Evolutionary conservation across 371 early-diverging fungal genomes (phyloP).

Genomic region (Mucor mucedo): DNA sequence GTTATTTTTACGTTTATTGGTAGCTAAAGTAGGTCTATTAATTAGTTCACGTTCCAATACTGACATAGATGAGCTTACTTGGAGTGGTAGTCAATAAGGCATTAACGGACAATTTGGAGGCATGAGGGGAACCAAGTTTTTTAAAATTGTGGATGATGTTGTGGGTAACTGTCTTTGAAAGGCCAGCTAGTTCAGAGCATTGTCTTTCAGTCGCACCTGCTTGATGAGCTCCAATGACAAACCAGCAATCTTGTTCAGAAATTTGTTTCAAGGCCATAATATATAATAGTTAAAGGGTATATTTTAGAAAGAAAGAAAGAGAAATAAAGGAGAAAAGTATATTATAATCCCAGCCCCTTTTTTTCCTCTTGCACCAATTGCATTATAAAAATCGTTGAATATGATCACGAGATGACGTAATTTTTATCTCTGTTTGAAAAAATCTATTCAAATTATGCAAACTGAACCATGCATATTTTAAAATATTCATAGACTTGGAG

Average conservation of each 20-base stretch:
- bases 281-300: no score
- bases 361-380: no score
- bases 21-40: background rate
- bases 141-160: slow-evolving; percentile 46
- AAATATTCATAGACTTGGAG: no score
- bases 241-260: slow-evolving; percentile 37
- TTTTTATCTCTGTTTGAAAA: no score
- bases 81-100: background rate
- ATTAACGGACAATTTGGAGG: slow-evolving; percentile 27
- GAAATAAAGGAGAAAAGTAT: no score
- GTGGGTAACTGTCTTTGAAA: slow-evolving; percentile 44
- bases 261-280: slow-evolving; percentile 3
- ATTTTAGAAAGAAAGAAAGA: no score
- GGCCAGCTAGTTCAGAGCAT: slow-evolving; percentile 44
- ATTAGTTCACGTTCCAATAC: background rate
- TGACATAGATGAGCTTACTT: background rate
- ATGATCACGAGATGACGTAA: no score
- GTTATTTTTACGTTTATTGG: background rate
- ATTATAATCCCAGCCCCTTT: no score
- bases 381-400: no score
- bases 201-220: slow-evolving; percentile 54
- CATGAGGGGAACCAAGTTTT: slow-evolving; percentile 43
- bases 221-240: slow-evolving; percentile 52
- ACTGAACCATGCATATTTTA: no score
- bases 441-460: no score